Evolutionary conservation across 2,329 filamentous ascomycete species (phyloP).

Genomic region (Fusarium duplospermum): DNA sequence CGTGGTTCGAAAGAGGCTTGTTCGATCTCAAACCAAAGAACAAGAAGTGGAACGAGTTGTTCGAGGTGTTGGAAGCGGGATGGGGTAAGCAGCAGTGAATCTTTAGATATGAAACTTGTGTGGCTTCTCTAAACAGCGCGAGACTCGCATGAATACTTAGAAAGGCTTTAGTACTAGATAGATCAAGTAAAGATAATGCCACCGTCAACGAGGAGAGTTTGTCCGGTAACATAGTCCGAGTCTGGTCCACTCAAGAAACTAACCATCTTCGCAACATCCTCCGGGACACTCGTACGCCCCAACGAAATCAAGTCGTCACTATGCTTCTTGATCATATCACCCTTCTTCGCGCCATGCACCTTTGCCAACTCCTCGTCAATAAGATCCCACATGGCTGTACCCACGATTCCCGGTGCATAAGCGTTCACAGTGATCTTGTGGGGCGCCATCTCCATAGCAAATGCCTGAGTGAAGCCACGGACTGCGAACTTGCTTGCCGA

Average conservation of each 20-base stretch:
- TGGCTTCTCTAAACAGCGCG: background rate
- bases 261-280: constrained; percentile 73
- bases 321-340: constrained; percentile 67
- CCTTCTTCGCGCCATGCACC: constrained; percentile 62
- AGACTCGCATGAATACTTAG: background rate
- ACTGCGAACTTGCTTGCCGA: constrained; percentile 75
- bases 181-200: constrained; percentile 62
- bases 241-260: constrained; percentile 70
- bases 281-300: constrained; percentile 67
- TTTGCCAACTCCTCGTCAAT: constrained; percentile 66
- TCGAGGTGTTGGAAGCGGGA: background rate
- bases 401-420: constrained; percentile 76
- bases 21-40: background rate
- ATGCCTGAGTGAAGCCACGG: constrained; percentile 72
- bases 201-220: constrained; percentile 72
- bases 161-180: background rate
- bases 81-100: background rate
- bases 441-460: constrained; percentile 73
- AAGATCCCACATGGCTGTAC: constrained; percentile 75
- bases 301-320: constrained; percentile 65
- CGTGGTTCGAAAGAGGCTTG: background rate
- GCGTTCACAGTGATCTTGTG: constrained; percentile 75
- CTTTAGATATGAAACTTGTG: no score
- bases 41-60: background rate
- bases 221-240: constrained; percentile 73